These are phyloP conservation scores for Aaosphaeria pasadenensis DNA, from an alignment of 2,329 filamentous ascomycete species.

Conservation along the genomic window DNA sequence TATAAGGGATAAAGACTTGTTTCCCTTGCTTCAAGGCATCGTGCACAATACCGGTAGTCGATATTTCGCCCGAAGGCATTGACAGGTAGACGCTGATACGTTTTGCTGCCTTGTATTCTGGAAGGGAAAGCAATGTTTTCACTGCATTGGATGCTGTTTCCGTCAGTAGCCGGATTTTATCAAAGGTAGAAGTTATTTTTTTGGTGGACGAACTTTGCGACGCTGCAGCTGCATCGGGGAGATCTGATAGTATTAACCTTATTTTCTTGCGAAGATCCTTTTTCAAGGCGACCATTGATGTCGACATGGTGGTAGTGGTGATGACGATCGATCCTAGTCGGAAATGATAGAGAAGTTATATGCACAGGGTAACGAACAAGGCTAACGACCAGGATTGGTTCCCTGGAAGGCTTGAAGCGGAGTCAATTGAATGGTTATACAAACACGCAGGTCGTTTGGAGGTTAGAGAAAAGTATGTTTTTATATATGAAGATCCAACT, in stretches of 20 bases:
- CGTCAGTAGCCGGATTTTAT: background rate
- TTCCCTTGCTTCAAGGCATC: conserved; percentile 78
- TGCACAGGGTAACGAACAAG: too few species aligned
- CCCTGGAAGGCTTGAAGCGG: too few species aligned
- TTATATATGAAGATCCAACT: too few species aligned
- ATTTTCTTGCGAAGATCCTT: conserved; percentile 70
- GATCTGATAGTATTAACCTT: conserved; percentile 60
- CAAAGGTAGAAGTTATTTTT: background rate
- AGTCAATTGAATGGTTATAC: too few species aligned
- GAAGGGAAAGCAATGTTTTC: conserved; percentile 61
- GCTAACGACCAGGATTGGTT: too few species aligned
- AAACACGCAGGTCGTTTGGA: too few species aligned
- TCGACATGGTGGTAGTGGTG: background rate
- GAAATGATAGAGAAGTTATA: too few species aligned
- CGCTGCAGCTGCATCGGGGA: conserved; percentile 61
- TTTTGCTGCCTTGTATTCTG: conserved; percentile 71
- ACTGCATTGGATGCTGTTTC: conserved; percentile 62
- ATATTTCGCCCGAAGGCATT: conserved; percentile 85
- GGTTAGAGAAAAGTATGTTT: too few species aligned
- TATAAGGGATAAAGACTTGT: conserved; percentile 86
- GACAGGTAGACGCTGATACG: conserved; percentile 85
- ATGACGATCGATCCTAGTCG: too few species aligned
- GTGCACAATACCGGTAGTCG: conserved; percentile 76
- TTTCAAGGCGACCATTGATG: conserved; percentile 60
- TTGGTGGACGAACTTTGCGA: conserved; percentile 64